Evolutionary conservation across 371 early-diverging fungal genomes (phyloP), one percentile per base, ranked within the genome.

Genomic region (Coemansia sp.): DNA sequence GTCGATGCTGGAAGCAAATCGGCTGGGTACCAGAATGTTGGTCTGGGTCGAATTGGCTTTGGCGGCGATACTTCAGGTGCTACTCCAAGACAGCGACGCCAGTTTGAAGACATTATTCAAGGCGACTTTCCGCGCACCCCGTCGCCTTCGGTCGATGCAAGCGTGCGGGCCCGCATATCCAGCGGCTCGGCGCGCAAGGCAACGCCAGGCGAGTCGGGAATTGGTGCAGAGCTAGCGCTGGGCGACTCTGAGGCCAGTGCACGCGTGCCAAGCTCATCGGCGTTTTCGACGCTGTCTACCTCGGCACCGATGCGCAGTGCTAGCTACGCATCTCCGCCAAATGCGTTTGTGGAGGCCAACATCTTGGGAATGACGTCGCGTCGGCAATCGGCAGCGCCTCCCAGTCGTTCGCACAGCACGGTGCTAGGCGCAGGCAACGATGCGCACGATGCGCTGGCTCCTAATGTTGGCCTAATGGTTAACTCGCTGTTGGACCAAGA

Each of bases 51-150:
- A 6, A 22, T 67, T n/a, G 50, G 64, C n/a, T 18, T 67, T 3
- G 26, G 48, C 48, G 66, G 59, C 11, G 71, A 61, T 29, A 24
- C 66, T 26, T 29, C 68, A 2, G 53, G 53, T 7, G 54, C 61
- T 16, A 51, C 68, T 0, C 59, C 72, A 5, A 55, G 72, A 7
- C 68, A 68, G 21, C 69, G 77, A 16, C 73, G 77, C 47, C 77
- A 79, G 55, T 61, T 78, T 8, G 72, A 77, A 3, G 79, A 71
- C 42, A 75, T 75, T 29, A 78, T 78, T 50, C 78, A 75, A 61
- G 62, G 82, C 37, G 92, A 92, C 68, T 92, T 90, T 64, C 92
- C 93, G 14, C 83, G 92, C 52, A 90, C 95, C 10, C 89, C 92
- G n/a, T 94, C 94, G 13, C 93, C 93, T 5, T 83, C 88, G 5